phyloP scores from a whole-genome alignment of 2,329 filamentous ascomycete species.

The Thielaviopsis musarum region DNA sequence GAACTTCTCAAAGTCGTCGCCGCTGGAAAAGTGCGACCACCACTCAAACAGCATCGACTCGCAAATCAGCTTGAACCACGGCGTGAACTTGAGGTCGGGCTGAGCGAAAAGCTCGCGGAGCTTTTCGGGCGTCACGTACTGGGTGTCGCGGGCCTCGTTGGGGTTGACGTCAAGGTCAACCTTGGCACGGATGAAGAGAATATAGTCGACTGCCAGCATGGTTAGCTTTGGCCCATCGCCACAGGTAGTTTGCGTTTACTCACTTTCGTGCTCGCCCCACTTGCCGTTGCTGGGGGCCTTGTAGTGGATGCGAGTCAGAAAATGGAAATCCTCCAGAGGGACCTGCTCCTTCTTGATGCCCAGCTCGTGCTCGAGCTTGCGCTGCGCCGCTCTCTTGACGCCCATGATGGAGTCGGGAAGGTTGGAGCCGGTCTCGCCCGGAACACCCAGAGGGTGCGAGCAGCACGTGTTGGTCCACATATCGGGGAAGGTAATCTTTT shows the following conservation, averaged over 20 bases:
- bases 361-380: constrained; percentile 88
- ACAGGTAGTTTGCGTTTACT: constrained; percentile 22
- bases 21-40: constrained; percentile 75
- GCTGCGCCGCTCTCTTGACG: constrained; percentile 78
- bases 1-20: constrained; percentile 55
- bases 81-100: constrained; percentile 69
- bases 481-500: constrained; percentile 98
- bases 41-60: constrained; percentile 94
- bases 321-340: constrained; percentile 78
- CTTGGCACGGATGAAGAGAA: constrained; percentile 90
- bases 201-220: constrained; percentile 65
- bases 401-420: constrained; percentile 67
- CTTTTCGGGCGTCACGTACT: constrained; percentile 68
- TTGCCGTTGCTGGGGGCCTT: constrained; percentile 92
- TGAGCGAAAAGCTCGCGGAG: constrained; percentile 77
- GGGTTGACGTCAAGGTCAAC: constrained; percentile 67
- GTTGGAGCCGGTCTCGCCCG: constrained; percentile 74
- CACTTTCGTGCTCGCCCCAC: constrained; percentile 98
- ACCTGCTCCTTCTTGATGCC: constrained; percentile 83
- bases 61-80: constrained; percentile 99
- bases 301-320: constrained; percentile 95
- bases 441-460: constrained; percentile 85
- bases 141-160: constrained; percentile 77
- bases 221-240: neutral
- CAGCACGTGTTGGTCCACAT: constrained; percentile 99